Evolutionary conservation across 306 rosid genomes (phyloP).

Genomic region (Malus sieversii): DNA sequence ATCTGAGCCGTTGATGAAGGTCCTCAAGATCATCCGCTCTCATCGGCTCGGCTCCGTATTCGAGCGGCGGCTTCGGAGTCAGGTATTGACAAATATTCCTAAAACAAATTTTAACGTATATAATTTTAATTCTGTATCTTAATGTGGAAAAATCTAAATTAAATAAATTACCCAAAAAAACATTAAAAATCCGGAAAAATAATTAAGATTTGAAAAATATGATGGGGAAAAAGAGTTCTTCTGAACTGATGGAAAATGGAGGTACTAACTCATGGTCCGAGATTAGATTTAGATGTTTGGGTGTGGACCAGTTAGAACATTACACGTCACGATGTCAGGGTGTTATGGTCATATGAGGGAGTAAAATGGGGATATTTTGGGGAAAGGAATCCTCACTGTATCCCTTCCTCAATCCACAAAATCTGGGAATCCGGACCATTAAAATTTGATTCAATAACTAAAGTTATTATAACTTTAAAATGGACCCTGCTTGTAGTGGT

Average conservation of each 20-base stretch:
- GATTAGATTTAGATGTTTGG: not conserved
- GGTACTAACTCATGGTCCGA: not conserved
- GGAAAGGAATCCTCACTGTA: too few relatives aligned
- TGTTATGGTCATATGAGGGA: not conserved
- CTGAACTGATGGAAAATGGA: too few relatives aligned
- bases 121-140: not conserved
- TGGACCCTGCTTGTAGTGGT: fast-evolving
- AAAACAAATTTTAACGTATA: not conserved
- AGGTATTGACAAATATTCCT: conserved; percentile 25
- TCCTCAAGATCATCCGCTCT: conserved; percentile 36
- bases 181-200: not conserved
- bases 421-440: fast-evolving
- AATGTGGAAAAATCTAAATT: not conserved
- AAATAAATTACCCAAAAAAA: not conserved
- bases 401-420: too few relatives aligned
- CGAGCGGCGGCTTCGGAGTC: conserved; percentile 57
- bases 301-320: not conserved
- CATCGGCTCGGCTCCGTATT: conserved; percentile 51
- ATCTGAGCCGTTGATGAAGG: conserved; percentile 39
- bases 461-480: too few relatives aligned
- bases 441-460: too few relatives aligned
- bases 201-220: not conserved
- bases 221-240: not conserved
- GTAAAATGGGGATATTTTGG: not conserved
- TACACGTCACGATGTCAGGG: not conserved